Percentiles rank a stretch among this genome's conserved stretches.
Conservation (phyloP, 1,139 yeast species). For the Nadsonia starkeyi-henricii region DNA sequence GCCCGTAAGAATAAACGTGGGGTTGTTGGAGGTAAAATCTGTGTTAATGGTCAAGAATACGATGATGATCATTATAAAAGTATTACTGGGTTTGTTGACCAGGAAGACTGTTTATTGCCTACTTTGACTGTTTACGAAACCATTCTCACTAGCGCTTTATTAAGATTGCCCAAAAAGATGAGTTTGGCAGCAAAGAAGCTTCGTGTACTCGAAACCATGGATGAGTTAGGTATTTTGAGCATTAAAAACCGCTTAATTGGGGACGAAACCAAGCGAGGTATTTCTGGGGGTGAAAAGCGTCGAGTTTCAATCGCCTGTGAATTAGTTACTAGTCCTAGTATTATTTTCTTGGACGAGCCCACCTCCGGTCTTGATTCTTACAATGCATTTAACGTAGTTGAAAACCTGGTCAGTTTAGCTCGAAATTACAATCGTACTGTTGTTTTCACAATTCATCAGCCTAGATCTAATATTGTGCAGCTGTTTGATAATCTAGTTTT, state of each 20-base stretch:
- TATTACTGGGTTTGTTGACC: conserved; percentile 92
- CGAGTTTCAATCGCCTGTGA: conserved; percentile 77
- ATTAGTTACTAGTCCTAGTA: conserved; percentile 54
- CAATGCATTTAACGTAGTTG: conserved; percentile 85
- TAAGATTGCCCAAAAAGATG: conserved; percentile 76
- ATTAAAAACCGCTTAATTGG: conserved; percentile 84
- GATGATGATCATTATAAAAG: conserved; percentile 36
- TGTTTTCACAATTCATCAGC: conserved; percentile 90
- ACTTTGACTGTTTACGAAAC: conserved; percentile 94
- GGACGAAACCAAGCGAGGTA: conserved; percentile 78
- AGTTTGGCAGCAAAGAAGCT: conserved; percentile 54
- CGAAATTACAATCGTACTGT: conserved; percentile 73
- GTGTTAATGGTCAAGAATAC: conserved; percentile 48
- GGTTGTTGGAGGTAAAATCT: conserved; percentile 43
- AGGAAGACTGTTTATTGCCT: conserved; percentile 81
- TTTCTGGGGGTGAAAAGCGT: conserved; percentile 86
- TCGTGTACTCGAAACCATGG: conserved; percentile 72
- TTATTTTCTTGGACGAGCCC: conserved; percentile 72
- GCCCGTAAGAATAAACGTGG: conserved; percentile 85
- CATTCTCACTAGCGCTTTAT: conserved; percentile 77
- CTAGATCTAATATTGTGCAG: conserved; percentile 91
- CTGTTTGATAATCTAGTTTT: conserved; percentile 71
- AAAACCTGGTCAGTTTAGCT: conserved; percentile 67
- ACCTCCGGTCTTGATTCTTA: conserved; percentile 92
- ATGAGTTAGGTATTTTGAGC: conserved; percentile 67